These are phyloP conservation scores for Cryptosporidium parvum DNA, from an alignment of 169 alveolate genomes.

Conservation along the genomic window DNA sequence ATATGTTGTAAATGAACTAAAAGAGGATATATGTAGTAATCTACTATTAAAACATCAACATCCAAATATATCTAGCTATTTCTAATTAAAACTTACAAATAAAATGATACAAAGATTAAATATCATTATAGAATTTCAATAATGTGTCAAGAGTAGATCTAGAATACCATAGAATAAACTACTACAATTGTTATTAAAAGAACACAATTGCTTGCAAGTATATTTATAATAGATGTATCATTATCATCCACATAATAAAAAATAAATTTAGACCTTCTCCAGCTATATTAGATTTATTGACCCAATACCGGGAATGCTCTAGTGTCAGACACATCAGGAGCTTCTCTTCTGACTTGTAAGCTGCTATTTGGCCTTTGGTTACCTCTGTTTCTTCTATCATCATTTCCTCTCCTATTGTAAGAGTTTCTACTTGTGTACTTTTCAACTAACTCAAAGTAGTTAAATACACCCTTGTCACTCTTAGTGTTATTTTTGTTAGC, in stretches of 20 bases:
- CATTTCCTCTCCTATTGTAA: slow-evolving; percentile 18
- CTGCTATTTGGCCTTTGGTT: not conserved
- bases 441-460: slow-evolving; percentile 60
- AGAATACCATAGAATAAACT: not conserved
- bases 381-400: slow-evolving; percentile 17
- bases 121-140: slow-evolving; percentile 8
- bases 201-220: not conserved
- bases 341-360: slow-evolving; percentile 58
- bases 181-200: not conserved
- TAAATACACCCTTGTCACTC: slow-evolving; percentile 37
- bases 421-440: slow-evolving; percentile 35
- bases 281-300: not conserved
- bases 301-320: slow-evolving; percentile 70
- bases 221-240: not conserved
- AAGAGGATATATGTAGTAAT: not conserved
- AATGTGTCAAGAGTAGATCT: not conserved
- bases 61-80: not conserved
- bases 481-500: not conserved
- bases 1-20: not conserved
- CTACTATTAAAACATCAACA: not conserved
- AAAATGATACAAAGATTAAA: slow-evolving; percentile 7
- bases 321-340: slow-evolving; percentile 72
- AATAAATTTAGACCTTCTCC: not conserved
- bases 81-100: not conserved
- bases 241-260: not conserved